These are phyloP conservation scores for Pistacia vera DNA, from an alignment of 345 rosid species.

Conservation along the genomic window DNA sequence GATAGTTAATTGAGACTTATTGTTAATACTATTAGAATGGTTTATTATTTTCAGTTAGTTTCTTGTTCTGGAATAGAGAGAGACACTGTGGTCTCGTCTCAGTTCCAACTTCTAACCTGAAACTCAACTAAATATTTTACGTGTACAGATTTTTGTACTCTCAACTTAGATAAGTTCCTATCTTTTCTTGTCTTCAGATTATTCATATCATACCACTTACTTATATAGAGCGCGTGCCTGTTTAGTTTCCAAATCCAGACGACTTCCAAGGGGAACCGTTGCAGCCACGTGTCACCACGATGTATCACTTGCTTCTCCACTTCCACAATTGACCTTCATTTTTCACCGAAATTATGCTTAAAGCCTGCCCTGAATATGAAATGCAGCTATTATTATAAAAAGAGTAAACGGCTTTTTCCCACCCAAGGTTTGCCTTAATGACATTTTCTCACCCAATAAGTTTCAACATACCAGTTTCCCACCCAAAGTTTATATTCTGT, in stretches of 20 bases:
- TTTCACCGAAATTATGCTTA: slow-evolving; percentile 19
- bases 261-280: neutral
- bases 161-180: too few relatives aligned
- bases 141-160: slow-evolving; percentile 12
- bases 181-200: neutral
- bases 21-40: too few relatives aligned
- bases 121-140: slow-evolving; percentile 49
- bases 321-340: slow-evolving; percentile 13
- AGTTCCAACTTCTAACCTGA: slow-evolving; percentile 78
- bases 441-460: too few relatives aligned
- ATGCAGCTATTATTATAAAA: too few relatives aligned
- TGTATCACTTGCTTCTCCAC: neutral
- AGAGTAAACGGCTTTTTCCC: too few relatives aligned
- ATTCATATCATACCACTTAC: neutral
- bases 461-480: too few relatives aligned
- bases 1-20: neutral
- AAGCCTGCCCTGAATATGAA: neutral
- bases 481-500: too few relatives aligned
- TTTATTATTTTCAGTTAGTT: neutral
- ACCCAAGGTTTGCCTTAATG: too few relatives aligned
- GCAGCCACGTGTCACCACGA: neutral
- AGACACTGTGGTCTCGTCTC: slow-evolving; percentile 8
- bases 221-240: neutral
- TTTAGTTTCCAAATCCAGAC: neutral
- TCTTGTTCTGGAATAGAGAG: slow-evolving; percentile 26